Evolutionary conservation across 1,284 basidiomycete species (phyloP), one percentile per base, ranked within the genome.

Genomic region (Afroboletus lepidellus): DNA sequence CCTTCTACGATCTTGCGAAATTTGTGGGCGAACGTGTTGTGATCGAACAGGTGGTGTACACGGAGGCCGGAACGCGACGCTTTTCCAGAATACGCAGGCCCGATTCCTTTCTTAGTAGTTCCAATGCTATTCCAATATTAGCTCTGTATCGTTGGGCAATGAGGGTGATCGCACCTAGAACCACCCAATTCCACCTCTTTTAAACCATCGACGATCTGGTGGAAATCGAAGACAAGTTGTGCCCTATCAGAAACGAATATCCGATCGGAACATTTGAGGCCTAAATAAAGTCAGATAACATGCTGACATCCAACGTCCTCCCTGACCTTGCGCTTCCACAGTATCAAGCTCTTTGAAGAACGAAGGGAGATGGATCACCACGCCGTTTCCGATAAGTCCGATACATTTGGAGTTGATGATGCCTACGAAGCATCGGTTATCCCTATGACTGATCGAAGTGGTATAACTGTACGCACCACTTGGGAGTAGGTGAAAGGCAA

Each of bases 151-250:
- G 25, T 29, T 33, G 44, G 47, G 53, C 21, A 39, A 32, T 13
- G 33, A 34, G 33, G 44, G 34, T 41, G 29, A 24, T 56, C 75
- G 53, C 64, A 87, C 84, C 88, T 91, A 4, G 85, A 88, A 18
- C 92, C 92, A 32, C 97, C 97, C 15, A 98, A 83, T 72, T 99
- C 96, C 43, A 95, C 92, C 72, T 99, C 96, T 72, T 99, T 99
- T 64, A 99, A 76, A 16, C 97, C 97, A 66, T 99, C 97, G 37
- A 99, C 97, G 64, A 98, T 97, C 76, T 99, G 96, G 74, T 99
- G 96, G 73, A 99, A 99, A 72, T 98, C 96, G 66, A 98, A 94
- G 42, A 99, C 96, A 58, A 99, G 86, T 61, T 97, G 94, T 3
- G 96, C 94, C 58, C 96, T 88, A 74, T 98, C 94, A 21, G 96